Evolutionary conservation across 768 basidiomycete species (phyloP), one percentile per base, ranked within the genome.

Genomic region (Podaxis pistillaris): DNA sequence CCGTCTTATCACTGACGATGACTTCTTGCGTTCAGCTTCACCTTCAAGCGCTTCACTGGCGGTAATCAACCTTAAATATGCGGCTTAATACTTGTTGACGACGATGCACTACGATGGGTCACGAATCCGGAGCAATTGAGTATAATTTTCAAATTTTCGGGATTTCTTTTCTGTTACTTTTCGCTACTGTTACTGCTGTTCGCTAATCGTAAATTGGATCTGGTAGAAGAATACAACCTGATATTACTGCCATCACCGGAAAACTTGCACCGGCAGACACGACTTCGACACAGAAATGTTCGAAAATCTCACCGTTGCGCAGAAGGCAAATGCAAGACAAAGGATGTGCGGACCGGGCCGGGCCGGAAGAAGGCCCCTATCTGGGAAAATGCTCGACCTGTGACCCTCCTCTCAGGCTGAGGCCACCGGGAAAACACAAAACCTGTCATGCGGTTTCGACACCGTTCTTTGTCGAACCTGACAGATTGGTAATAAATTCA

Each of bases 31-130:
- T 62, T 59, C 68, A 93, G 91, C 63, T 93, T 93, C 72, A 93
- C 91, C 17, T 93, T 93, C 86, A 93, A 91, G 73, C 86, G 91
- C 26, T 91, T 82, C 64, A 79, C 79, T 55, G 79, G 79, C 52
- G 79, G 79, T 50, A 51, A 69, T 15, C 67, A 69, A 50, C 64
- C 69, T 55, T 74, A 33, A 33, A 33, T 33, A 9, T 33, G 8
- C 72, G 28, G 73, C 72, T 54, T 76, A 63, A 15, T 17, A 40
- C 30, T 26, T 13, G 26, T 33, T 19, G 15, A 59, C 36, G 37
- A 38, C 38, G 33, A 38, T 47, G 26, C 37, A 37, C 22, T 4
- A 58, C 30, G n/a, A 62, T 26, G 24, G 33, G 41, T n/a, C 24
- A 22, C 52, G 54, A 7, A 49, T 58, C 46, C 28, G 51, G 40